Conservation (phyloP, 192 early-diverging fungal species). For the Coemansia sp. region DNA sequence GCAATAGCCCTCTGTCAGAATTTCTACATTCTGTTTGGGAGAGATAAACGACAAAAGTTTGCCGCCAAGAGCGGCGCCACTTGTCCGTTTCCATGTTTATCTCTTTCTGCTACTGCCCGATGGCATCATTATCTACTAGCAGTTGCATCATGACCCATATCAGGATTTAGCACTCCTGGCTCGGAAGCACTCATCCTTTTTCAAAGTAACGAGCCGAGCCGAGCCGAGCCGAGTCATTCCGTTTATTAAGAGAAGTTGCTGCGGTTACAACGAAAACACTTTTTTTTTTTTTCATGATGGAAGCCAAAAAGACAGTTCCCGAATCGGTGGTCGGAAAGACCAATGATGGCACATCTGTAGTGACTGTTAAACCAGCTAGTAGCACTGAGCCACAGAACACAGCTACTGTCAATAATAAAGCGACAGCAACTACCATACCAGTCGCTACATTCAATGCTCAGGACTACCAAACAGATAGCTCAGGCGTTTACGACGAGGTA, state of each 20-base stretch:
- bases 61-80: too few relatives aligned
- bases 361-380: neutral
- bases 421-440: neutral
- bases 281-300: neutral
- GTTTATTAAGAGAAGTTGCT: too few relatives aligned
- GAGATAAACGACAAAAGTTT: too few relatives aligned
- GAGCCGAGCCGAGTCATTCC: neutral
- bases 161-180: neutral
- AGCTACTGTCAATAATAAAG: neutral
- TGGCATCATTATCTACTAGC: constrained; percentile 2
- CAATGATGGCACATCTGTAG: neutral
- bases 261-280: too few relatives aligned
- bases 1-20: too few relatives aligned
- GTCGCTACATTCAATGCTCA: neutral
- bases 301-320: too few relatives aligned
- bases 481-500: constrained; percentile 60
- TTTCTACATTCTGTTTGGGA: too few relatives aligned
- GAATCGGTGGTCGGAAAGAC: neutral
- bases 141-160: neutral
- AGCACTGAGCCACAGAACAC: neutral
- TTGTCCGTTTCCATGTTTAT: too few relatives aligned
- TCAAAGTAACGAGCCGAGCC: neutral
- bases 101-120: neutral
- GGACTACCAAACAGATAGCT: neutral
- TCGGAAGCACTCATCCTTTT: neutral